These are phyloP conservation scores for Pestalotiopsis sp. DNA, from an alignment of 2,329 filamentous ascomycete genomes.

Conservation along the genomic window DNA sequence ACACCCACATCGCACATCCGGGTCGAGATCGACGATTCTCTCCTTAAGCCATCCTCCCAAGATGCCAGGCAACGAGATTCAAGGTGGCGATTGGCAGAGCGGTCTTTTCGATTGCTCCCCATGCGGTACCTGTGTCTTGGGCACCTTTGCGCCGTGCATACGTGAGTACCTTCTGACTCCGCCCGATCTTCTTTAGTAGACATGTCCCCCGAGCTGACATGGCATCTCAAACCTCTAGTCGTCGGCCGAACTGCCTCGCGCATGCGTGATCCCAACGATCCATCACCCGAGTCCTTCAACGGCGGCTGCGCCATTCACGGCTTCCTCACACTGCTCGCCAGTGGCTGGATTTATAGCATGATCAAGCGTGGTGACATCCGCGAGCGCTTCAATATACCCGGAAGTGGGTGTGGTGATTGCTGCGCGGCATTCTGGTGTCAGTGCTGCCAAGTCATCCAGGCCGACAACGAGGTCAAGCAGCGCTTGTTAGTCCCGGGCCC, in stretches of 20 bases:
- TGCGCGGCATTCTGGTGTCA: slow-evolving; percentile 54
- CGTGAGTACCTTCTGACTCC: slow-evolving; percentile 33
- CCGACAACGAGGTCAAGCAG: slow-evolving; percentile 54
- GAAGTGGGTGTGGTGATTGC: slow-evolving; percentile 51
- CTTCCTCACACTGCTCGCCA: slow-evolving; percentile 41
- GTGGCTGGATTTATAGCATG: slow-evolving; percentile 49
- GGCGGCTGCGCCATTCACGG: slow-evolving; percentile 44
- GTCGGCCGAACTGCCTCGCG: slow-evolving; percentile 41
- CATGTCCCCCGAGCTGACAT: too few species aligned
- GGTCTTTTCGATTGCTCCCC: slow-evolving; percentile 44
- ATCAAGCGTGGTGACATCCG: slow-evolving; percentile 58
- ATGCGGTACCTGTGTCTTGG: slow-evolving; percentile 40
- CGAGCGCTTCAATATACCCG: slow-evolving; percentile 55
- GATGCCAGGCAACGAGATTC: background rate
- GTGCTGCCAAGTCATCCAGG: slow-evolving; percentile 47
- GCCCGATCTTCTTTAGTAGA: too few species aligned
- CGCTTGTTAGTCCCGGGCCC: slow-evolving; percentile 28
- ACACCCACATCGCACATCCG: background rate
- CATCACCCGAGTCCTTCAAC: slow-evolving; percentile 41
- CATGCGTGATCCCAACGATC: slow-evolving; percentile 45
- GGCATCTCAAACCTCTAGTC: background rate
- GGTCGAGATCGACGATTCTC: background rate
- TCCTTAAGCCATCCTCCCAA: background rate
- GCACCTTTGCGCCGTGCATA: slow-evolving; percentile 45
- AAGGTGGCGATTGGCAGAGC: slow-evolving; percentile 20